phyloP scores from a whole-genome alignment of 495 filamentous ascomycete species.

The Aspergillus nanangensis region DNA sequence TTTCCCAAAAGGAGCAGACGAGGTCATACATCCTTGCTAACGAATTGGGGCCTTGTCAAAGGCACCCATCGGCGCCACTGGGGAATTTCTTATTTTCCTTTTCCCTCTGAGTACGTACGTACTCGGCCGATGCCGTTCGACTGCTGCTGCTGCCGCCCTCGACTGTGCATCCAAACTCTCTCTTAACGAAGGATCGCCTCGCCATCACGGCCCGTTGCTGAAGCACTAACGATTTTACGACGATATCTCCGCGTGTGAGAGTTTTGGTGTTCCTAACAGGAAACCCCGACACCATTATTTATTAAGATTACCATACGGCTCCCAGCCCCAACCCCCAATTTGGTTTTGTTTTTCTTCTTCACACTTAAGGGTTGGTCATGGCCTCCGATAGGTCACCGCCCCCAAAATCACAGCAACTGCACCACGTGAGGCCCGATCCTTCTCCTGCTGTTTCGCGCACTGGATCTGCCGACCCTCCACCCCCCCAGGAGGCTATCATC shows the following conservation, averaged over 20 bases:
- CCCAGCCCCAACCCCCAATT: too few relatives aligned
- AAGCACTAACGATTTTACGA: too few relatives aligned
- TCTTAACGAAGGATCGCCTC: slow-evolving; percentile 21
- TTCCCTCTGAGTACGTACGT: slow-evolving; percentile 5
- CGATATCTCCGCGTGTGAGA: slow-evolving; percentile 17
- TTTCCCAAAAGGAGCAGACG: not conserved
- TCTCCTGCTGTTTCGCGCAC: slow-evolving; percentile 15
- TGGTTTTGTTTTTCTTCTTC: slow-evolving; percentile 8
- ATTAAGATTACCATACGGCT: too few relatives aligned
- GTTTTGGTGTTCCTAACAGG: slow-evolving; percentile 16
- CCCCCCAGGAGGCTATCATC: slow-evolving; percentile 15
- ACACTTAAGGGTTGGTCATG: slow-evolving; percentile 21
- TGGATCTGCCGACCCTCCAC: slow-evolving; percentile 20
- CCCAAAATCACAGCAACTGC: slow-evolving; percentile 16
- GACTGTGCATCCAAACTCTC: slow-evolving; percentile 9
- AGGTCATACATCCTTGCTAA: not conserved
- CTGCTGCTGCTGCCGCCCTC: slow-evolving; percentile 7
- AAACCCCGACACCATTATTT: too few relatives aligned
- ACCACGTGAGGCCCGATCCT: slow-evolving; percentile 20
- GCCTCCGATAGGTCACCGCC: slow-evolving; percentile 24
- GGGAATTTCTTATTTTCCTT: slow-evolving; percentile 2
- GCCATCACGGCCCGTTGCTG: slow-evolving; percentile 24
- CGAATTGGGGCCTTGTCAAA: not conserved
- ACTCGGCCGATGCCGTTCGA: slow-evolving; percentile 18
- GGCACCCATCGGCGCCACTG: not conserved